Conservation (phyloP, 2,329 filamentous ascomycete genomes). For the Aspergillus persii region DNA sequence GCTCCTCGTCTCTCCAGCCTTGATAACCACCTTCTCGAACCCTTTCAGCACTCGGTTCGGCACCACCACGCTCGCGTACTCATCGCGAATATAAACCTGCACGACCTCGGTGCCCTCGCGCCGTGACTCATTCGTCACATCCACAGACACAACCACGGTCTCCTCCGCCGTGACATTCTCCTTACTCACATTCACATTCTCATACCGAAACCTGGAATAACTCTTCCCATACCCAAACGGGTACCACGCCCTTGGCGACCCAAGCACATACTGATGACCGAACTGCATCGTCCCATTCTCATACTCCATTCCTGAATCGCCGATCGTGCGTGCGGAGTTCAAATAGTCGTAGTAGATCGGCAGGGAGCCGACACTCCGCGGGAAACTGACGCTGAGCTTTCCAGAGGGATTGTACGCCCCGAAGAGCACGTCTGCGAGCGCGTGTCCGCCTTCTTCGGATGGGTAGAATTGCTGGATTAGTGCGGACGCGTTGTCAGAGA, state of each 20-base stretch:
- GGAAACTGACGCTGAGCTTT: slow-evolving; percentile 65
- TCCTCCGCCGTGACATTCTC: slow-evolving; percentile 57
- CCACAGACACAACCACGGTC: slow-evolving; percentile 57
- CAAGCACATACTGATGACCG: slow-evolving; percentile 64
- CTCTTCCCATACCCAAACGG: slow-evolving; percentile 66
- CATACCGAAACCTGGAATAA: slow-evolving; percentile 63
- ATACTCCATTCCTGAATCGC: slow-evolving; percentile 54
- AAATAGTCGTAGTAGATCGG: slow-evolving; percentile 72
- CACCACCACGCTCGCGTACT: slow-evolving; percentile 61
- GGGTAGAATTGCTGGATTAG: slow-evolving; percentile 75
- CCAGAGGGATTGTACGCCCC: slow-evolving; percentile 65
- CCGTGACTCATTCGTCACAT: slow-evolving; percentile 58
- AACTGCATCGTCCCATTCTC: slow-evolving; percentile 62
- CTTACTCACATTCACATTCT: slow-evolving; percentile 26
- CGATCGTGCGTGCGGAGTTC: slow-evolving; percentile 60
- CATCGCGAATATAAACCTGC: slow-evolving; percentile 65
- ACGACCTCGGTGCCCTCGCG: slow-evolving; percentile 65
- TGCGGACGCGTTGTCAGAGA: slow-evolving; percentile 62
- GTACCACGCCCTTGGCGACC: slow-evolving; percentile 60
- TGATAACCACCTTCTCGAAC: slow-evolving; percentile 64
- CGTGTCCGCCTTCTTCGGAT: slow-evolving; percentile 65
- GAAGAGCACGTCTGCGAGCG: slow-evolving; percentile 64
- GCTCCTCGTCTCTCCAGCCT: slow-evolving; percentile 58
- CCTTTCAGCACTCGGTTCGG: slow-evolving; percentile 65
- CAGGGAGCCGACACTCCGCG: slow-evolving; percentile 63